A percentile compares a stretch with the other conserved stretches of the same genome.
Evolutionary conservation across 2,329 filamentous ascomycete genomes (phyloP).

Genomic region (Karstenula rhodostoma): DNA sequence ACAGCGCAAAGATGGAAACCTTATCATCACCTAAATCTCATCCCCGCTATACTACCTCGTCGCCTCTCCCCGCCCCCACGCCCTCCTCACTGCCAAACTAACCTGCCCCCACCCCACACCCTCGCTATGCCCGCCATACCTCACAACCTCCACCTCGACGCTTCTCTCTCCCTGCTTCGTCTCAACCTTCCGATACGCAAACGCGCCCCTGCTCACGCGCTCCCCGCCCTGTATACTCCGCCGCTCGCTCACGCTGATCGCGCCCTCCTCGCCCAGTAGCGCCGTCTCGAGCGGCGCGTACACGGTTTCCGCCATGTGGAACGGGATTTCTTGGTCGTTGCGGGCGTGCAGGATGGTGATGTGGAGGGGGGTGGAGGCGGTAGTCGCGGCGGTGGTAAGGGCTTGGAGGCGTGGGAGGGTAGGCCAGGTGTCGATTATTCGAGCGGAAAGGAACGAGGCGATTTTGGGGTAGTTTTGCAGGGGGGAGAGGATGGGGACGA

Average conservation of each 20-base stretch:
- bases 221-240: conserved; percentile 42
- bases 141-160: conserved; percentile 54
- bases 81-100: conserved; percentile 69
- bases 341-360: conserved; percentile 80
- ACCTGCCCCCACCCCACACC: conserved; percentile 73
- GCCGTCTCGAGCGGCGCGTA: conserved; percentile 35
- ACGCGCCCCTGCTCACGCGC: conserved; percentile 45
- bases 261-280: conserved; percentile 42
- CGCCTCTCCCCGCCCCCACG: conserved; percentile 54
- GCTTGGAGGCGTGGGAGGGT: conserved; percentile 72
- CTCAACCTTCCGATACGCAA: conserved; percentile 46
- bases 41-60: conserved; percentile 36
- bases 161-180: conserved; percentile 35
- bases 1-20: no score
- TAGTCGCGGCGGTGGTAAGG: conserved; percentile 55
- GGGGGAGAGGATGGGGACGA: conserved; percentile 81
- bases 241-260: conserved; percentile 34
- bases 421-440: conserved; percentile 83
- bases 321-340: conserved; percentile 85
- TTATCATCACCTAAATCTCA: not conserved
- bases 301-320: conserved; percentile 63
- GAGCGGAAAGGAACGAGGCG: conserved; percentile 66
- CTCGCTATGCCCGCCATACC: conserved; percentile 68
- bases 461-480: conserved; percentile 72
- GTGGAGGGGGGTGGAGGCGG: conserved; percentile 54